Percentiles rank a stretch among this genome's conserved stretches.
Evolutionary conservation across 2,329 filamentous ascomycete species (phyloP).

Genomic region (Colletotrichum sp.): DNA sequence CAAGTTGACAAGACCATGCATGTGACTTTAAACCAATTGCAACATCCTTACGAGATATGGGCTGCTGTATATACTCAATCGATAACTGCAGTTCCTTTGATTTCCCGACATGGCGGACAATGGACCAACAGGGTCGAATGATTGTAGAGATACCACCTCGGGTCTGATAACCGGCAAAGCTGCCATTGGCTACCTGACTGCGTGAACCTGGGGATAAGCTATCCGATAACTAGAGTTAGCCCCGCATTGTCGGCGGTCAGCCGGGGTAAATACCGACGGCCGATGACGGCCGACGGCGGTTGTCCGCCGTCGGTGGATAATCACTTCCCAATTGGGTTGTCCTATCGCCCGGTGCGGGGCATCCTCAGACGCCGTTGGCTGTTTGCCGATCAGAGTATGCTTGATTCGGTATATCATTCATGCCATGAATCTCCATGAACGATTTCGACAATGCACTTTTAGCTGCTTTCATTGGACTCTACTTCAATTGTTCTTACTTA

Average conservation of each 20-base stretch:
- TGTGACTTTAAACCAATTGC: neutral
- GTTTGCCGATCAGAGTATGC: neutral
- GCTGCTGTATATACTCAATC: neutral
- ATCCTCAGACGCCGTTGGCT: neutral
- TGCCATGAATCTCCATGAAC: neutral
- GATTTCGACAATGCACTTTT: neutral
- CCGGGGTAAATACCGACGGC: neutral
- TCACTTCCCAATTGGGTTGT: neutral
- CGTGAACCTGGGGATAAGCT: neutral
- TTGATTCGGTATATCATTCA: neutral
- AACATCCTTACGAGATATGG: neutral
- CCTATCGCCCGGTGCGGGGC: neutral
- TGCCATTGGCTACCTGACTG: neutral
- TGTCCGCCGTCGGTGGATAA: neutral
- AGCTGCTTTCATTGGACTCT: neutral
- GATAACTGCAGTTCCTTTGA: neutral
- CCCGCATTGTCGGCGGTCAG: neutral
- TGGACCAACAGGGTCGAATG: neutral
- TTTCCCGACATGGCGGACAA: neutral
- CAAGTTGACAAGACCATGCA: neutral
- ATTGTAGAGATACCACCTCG: neutral
- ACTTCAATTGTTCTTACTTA: fast-evolving
- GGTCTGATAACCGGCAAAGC: neutral
- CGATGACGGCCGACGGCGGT: neutral
- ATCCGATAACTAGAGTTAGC: neutral